Conservation (phyloP, 176 grass and related monocot species). For the Eragrostis curvula region DNA sequence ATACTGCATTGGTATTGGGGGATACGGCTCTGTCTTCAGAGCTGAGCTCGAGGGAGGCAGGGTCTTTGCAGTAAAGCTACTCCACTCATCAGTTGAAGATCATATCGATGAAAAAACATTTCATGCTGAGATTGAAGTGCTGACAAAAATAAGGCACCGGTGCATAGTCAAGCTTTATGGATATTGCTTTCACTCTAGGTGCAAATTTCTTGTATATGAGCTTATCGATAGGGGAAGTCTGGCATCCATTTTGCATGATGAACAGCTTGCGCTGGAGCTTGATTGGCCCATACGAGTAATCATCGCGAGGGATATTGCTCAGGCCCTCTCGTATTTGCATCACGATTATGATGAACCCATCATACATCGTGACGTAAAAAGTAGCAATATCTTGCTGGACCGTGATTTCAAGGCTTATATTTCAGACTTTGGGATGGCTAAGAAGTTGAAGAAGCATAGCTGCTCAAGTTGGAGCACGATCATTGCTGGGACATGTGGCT, state of each 20-base stretch:
- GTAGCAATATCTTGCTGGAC: constrained; percentile 42
- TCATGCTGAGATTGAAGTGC: constrained; percentile 35
- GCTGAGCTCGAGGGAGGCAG: background rate
- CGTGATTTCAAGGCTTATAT: constrained; percentile 9
- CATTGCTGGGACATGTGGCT: constrained; percentile 45
- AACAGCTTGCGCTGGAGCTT: background rate
- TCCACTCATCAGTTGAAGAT: constrained; percentile 17
- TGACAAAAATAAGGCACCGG: constrained; percentile 28
- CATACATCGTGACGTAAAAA: constrained; percentile 45
- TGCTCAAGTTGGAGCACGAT: constrained; percentile 38
- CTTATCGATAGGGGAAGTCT: constrained; percentile 43
- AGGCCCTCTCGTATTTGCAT: constrained; percentile 44
- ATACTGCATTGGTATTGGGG: constrained; percentile 43
- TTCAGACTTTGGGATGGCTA: constrained; percentile 48
- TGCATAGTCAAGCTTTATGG: constrained; percentile 52
- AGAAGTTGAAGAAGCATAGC: background rate
- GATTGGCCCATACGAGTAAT: background rate
- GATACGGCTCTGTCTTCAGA: constrained; percentile 31
- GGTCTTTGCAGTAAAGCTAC: constrained; percentile 31
- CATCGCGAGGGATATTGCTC: background rate
- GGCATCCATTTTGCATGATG: constrained; percentile 16
- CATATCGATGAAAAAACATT: background rate
- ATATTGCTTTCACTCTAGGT: constrained; percentile 7
- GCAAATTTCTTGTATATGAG: constrained; percentile 38
- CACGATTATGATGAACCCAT: constrained; percentile 11